These are phyloP conservation scores for Picea sitchensis DNA, from an alignment of 75 land plant genomes.

Conservation along the genomic window DNA sequence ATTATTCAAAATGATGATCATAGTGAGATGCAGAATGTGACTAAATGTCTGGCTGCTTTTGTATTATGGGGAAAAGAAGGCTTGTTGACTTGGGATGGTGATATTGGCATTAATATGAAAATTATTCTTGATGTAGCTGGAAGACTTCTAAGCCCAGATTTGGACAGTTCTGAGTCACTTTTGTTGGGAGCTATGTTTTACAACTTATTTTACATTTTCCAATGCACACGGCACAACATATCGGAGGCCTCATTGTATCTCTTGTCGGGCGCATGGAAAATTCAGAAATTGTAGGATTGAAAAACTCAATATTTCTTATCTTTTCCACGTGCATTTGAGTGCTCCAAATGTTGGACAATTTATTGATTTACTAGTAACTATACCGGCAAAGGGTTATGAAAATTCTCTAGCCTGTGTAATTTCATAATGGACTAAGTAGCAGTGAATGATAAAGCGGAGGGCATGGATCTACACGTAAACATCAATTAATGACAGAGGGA, in stretches of 20 bases:
- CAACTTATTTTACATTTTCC: constrained; percentile 86
- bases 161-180: constrained; percentile 91
- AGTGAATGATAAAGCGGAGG: too few species aligned
- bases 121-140: constrained; percentile 87
- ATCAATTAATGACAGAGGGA: too few species aligned
- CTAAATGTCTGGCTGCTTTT: constrained; percentile 55
- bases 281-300: constrained; percentile 61
- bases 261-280: constrained; percentile 77
- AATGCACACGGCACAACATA: constrained; percentile 52
- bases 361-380: constrained; percentile 52
- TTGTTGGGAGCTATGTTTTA: constrained; percentile 76
- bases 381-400: constrained; percentile 68
- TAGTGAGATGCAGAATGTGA: constrained; percentile 74
- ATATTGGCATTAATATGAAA: constrained; percentile 65
- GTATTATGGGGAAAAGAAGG: constrained; percentile 65
- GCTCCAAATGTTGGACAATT: constrained; percentile 74
- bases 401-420: constrained; percentile 74
- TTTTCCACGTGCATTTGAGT: constrained; percentile 95
- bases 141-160: constrained; percentile 79
- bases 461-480: too few species aligned
- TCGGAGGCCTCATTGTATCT: constrained; percentile 72
- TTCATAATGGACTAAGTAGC: constrained; percentile 89
- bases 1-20: constrained; percentile 77
- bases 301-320: constrained; percentile 65
- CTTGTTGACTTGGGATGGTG: constrained; percentile 76